phyloP scores from a whole-genome alignment of 768 basidiomycete genomes.

The Rhodocollybia butyracea region DNA sequence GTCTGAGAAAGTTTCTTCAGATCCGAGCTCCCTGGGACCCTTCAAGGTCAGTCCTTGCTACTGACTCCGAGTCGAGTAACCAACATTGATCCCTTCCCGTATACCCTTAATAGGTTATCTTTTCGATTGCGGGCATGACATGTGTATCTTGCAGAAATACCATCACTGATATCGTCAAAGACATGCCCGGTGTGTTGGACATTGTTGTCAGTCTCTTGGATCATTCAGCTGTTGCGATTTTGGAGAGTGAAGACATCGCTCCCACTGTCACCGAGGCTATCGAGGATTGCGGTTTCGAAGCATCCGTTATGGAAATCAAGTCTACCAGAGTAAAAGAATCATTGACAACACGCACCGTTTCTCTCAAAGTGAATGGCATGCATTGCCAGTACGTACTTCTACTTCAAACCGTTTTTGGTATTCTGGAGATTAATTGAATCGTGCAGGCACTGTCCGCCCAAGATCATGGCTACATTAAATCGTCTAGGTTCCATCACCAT shows the following conservation, averaged over 20 bases:
- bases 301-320: constrained; percentile 31
- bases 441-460: constrained; percentile 50
- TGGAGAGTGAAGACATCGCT: constrained; percentile 32
- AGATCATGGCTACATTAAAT: constrained; percentile 40
- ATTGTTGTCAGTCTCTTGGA: constrained; percentile 57
- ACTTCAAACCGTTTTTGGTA: no score
- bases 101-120: constrained; percentile 35
- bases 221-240: constrained; percentile 48
- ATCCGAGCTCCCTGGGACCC: no score
- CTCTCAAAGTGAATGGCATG: constrained; percentile 63
- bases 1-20: no score
- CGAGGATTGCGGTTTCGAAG: constrained; percentile 47
- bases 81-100: constrained; percentile 19
- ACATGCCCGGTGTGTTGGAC: constrained; percentile 50
- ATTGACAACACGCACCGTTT: constrained; percentile 36
- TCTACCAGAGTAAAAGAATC: constrained; percentile 8
- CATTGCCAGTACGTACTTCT: constrained; percentile 55
- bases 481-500: constrained; percentile 35
- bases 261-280: constrained; percentile 36
- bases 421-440: constrained; percentile 5
- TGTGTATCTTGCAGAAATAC: constrained; percentile 65
- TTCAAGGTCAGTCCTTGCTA: no score
- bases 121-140: constrained; percentile 76
- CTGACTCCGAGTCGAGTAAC: no score
- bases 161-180: constrained; percentile 47